These are phyloP conservation scores for Nymphaea thermarum DNA, from an alignment of 164 flowering plant species.

Conservation along the genomic window DNA sequence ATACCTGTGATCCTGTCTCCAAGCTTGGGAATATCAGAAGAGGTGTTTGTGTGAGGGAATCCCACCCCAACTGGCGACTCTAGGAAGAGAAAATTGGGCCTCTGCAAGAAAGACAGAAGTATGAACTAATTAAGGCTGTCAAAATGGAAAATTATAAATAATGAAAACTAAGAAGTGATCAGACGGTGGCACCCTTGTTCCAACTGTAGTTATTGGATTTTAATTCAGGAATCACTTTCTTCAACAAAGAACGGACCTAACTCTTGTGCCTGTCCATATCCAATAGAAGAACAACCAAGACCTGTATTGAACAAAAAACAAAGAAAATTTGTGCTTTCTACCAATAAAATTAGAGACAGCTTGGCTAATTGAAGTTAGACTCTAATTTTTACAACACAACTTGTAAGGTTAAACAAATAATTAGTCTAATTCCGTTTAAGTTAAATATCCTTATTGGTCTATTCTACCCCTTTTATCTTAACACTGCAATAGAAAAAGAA, in stretches of 20 bases:
- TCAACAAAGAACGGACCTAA: slow-evolving; percentile 13
- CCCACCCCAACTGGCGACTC: slow-evolving; percentile 14
- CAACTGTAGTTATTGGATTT: slow-evolving; percentile 6
- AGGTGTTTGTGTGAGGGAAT: slow-evolving; percentile 10
- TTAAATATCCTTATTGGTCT: too few relatives aligned
- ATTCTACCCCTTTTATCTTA: too few relatives aligned
- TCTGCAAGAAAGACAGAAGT: slow-evolving; percentile 1
- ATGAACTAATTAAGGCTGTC: neutral
- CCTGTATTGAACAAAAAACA: slow-evolving; percentile 3
- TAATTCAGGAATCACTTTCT: slow-evolving; percentile 2
- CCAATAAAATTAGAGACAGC: too few relatives aligned
- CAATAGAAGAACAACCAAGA: slow-evolving; percentile 14
- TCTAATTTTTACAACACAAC: too few relatives aligned
- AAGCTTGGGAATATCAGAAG: neutral
- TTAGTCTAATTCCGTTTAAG: too few relatives aligned
- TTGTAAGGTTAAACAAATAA: too few relatives aligned
- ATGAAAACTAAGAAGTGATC: neutral
- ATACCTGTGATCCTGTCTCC: slow-evolving; percentile 11
- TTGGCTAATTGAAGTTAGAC: too few relatives aligned
- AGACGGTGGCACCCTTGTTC: slow-evolving; percentile 3
- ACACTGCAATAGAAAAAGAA: too few relatives aligned
- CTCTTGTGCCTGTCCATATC: slow-evolving; percentile 12
- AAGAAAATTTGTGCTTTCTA: too few relatives aligned
- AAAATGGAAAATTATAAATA: neutral
- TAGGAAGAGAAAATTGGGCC: slow-evolving; percentile 12